Conservation (phyloP, 495 filamentous ascomycete genomes). For the Penicillium maclennaniae region DNA sequence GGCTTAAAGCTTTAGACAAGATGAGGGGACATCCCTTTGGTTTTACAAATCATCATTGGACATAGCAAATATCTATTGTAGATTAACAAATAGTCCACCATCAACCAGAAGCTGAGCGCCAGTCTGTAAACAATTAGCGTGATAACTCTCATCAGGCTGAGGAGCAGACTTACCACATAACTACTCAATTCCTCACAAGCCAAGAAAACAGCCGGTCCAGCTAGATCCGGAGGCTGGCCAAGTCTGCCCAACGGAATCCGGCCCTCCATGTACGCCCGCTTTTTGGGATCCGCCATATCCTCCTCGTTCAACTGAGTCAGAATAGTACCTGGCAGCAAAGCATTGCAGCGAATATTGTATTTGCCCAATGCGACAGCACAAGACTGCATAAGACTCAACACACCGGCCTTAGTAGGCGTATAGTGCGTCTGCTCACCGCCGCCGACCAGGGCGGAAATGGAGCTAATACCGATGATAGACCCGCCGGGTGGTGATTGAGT, state of each 20-base stretch:
- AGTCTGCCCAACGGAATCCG: slow-evolving; percentile 65
- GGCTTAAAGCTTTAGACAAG: slow-evolving; percentile 16
- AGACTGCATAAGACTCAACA: slow-evolving; percentile 44
- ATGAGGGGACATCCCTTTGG: neutral
- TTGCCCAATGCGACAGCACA: slow-evolving; percentile 30
- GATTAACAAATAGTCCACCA: slow-evolving; percentile 10
- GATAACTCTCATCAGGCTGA: neutral
- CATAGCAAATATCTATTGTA: slow-evolving; percentile 3
- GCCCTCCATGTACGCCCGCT: slow-evolving; percentile 71
- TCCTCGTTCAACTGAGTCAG: slow-evolving; percentile 60
- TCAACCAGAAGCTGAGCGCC: slow-evolving; percentile 7
- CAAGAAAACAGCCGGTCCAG: slow-evolving; percentile 30
- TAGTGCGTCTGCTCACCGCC: slow-evolving; percentile 38
- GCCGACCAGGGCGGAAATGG: slow-evolving; percentile 34
- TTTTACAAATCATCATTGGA: neutral
- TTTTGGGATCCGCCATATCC: slow-evolving; percentile 56
- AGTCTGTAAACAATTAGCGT: neutral
- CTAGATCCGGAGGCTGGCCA: slow-evolving; percentile 31
- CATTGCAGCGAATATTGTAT: slow-evolving; percentile 31
- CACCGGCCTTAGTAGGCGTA: slow-evolving; percentile 46
- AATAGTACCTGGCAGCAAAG: slow-evolving; percentile 26
- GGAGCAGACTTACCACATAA: slow-evolving; percentile 16
- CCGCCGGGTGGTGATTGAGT: slow-evolving; percentile 33
- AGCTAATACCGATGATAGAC: slow-evolving; percentile 47
- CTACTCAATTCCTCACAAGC: slow-evolving; percentile 28